Evolutionary conservation across 2,329 filamentous ascomycete species (phyloP).

Genomic region (Fusarium dimerum): DNA sequence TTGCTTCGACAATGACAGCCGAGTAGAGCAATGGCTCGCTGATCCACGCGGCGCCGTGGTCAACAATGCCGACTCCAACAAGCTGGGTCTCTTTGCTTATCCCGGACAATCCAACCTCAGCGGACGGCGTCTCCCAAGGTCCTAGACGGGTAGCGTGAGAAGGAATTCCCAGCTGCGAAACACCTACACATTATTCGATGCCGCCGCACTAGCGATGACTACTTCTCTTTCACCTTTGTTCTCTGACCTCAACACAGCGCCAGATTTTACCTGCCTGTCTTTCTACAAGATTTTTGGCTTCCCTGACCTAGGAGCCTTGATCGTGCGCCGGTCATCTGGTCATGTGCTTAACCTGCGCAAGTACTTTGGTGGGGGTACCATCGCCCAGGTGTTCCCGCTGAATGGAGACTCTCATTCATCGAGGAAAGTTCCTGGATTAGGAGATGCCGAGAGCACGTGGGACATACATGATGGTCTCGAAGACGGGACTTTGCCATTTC

Average conservation of each 20-base stretch:
- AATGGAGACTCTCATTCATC: conserved; percentile 21
- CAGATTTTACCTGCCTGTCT: conserved; percentile 62
- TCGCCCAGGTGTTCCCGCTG: conserved; percentile 52
- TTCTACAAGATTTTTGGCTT: conserved; percentile 71
- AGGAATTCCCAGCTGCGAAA: conserved; percentile 22
- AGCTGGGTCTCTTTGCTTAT: conserved; percentile 57
- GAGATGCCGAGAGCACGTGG: conserved; percentile 37
- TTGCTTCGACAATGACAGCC: conserved; percentile 62
- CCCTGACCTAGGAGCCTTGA: conserved; percentile 62
- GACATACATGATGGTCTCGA: conserved; percentile 63
- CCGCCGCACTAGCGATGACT: conserved; percentile 66
- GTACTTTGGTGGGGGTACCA: conserved; percentile 71
- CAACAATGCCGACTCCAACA: conserved; percentile 16
- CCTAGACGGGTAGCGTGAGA: conserved; percentile 50
- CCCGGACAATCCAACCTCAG: conserved; percentile 73
- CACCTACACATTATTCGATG: conserved; percentile 59
- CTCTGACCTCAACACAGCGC: conserved; percentile 49
- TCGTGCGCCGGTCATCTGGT: conserved; percentile 58
- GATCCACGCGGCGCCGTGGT: conserved; percentile 19
- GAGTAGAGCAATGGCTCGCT: conserved; percentile 46
- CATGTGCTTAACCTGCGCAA: conserved; percentile 55
- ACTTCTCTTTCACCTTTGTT: conserved; percentile 54
- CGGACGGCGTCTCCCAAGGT: conserved; percentile 60
- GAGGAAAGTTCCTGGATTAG: conserved; percentile 43
- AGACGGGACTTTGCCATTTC: conserved; percentile 67